phyloP scores from a whole-genome alignment of 225 moss, liverwort and hornwort species.

The Marchantia paleacea region DNA sequence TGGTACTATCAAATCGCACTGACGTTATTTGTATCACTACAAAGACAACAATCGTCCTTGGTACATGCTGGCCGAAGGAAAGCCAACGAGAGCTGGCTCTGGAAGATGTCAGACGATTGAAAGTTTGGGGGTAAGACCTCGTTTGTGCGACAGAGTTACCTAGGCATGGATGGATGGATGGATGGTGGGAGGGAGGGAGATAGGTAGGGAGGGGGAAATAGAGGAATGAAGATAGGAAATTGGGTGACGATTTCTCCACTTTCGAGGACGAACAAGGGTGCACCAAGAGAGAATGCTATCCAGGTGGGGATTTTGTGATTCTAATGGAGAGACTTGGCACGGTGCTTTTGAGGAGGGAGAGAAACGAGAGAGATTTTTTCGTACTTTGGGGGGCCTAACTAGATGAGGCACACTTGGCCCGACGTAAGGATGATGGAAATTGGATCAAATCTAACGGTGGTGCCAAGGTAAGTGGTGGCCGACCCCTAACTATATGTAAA shows the following conservation, averaged over 20 bases:
- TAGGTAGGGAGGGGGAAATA: not conserved
- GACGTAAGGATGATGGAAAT: constrained; percentile 9
- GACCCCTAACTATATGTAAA: not conserved
- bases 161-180: not conserved
- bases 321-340: not conserved
- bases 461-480: not conserved
- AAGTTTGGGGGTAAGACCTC: too few relatives aligned
- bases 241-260: not conserved
- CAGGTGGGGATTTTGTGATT: not conserved
- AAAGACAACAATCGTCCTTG: not conserved
- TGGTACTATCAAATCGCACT: too few relatives aligned
- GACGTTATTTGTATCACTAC: too few relatives aligned
- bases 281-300: not conserved
- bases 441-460: constrained; percentile 2
- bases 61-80: not conserved
- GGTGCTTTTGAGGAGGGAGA: not conserved
- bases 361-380: not conserved
- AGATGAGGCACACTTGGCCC: not conserved
- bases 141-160: not conserved
- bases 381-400: not conserved
- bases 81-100: too few relatives aligned
- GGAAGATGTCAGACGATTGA: too few relatives aligned
- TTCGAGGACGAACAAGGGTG: not conserved
- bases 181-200: not conserved
- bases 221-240: not conserved